A percentile compares a stretch with the other conserved stretches of the same genome.
These are phyloP conservation scores for Aspergillus oerlinghausenensis DNA, from an alignment of 2,329 filamentous ascomycete species.

Conservation along the genomic window DNA sequence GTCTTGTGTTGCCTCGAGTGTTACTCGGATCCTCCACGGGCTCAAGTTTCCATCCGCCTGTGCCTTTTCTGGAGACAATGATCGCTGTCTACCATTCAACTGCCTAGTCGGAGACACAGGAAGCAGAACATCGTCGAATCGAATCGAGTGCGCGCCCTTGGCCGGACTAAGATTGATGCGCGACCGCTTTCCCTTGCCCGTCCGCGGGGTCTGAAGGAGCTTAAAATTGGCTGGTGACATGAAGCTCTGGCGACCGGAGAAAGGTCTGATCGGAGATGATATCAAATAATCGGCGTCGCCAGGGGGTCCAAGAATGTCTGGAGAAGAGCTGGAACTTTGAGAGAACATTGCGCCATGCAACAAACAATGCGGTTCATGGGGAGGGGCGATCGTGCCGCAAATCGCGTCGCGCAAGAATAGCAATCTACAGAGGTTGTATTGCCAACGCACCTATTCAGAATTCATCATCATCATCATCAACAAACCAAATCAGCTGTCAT, in stretches of 20 bases:
- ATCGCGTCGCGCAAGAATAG: constrained; percentile 1
- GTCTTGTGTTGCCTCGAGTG: constrained; percentile 45
- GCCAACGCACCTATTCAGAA: constrained; percentile 3
- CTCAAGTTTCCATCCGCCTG: constrained; percentile 39
- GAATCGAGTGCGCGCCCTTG: constrained; percentile 37
- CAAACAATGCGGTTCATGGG: constrained; percentile 8
- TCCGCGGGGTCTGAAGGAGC: constrained; percentile 29
- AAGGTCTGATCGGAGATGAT: constrained; percentile 38
- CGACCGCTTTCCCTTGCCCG: constrained; percentile 25
- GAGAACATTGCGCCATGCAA: constrained; percentile 29
- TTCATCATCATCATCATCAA: constrained; percentile 10
- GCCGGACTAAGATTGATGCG: constrained; percentile 33
- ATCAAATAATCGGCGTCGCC: constrained; percentile 41
- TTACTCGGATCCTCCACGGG: constrained; percentile 47
- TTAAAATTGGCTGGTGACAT: constrained; percentile 34
- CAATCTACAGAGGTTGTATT: constrained; percentile 2
- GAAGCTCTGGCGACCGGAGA: constrained; percentile 35
- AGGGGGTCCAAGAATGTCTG: constrained; percentile 40
- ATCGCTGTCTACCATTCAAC: constrained; percentile 23
- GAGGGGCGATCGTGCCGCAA: constrained; percentile 3
- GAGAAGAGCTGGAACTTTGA: constrained; percentile 38
- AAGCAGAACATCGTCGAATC: constrained; percentile 40
- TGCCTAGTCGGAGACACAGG: constrained; percentile 35
- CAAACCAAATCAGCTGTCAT: neutral
- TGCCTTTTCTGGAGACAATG: constrained; percentile 36